Base-by-base conservation (phyloP, 2,329 filamentous ascomycete species). In the Fusarium pseudograminearum region DNA sequence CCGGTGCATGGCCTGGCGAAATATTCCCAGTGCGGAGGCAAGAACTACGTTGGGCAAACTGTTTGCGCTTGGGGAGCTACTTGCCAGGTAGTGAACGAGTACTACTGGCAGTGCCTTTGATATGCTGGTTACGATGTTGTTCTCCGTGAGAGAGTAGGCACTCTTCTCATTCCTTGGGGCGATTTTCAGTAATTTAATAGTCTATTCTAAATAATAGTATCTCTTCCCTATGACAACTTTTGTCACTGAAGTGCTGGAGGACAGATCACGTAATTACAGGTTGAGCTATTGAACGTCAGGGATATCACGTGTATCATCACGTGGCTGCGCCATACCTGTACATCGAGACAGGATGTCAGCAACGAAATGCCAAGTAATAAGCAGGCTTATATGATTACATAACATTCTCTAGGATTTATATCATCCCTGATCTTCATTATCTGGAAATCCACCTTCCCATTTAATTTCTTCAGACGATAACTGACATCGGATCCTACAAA, bases 11-110 rank as follows among this genome's bases (percentile, higher is more conserved):
- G 71, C 24, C 36, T 73, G 7, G 57, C 69, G 2, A 73, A 73
- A 14, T 73, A 73, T 10, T 67, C 67, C 15, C 71, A 73, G 52
- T 73, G 71, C 3, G 71, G 71, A 28, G 71, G 71, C 0, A 60
- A 58, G 40, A 36, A 57, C 0, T 73, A 58, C 1, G 44, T 51
- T 0, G 71, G 71, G 0, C 57, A 67, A 7, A 69, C 59, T 0
- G 10, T 72, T 0, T 73, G 71, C 3, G 46, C 58, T 20, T 73
- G 67, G 69, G 71, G 71, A 0, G 63, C 69, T 2, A 69, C 36
- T 2, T 73, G 71, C 14, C 41, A 73, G 26, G 28, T 50, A 2
- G 7, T 67, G 0, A 73, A 73, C 3, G 44, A 46, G 1, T 73
- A 61, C 12, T 73, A 73, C 20, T 69, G 38, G 2, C 71, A 73